A percentile compares a stretch with the other conserved stretches of the same genome.
phyloP scores from a whole-genome alignment of 2,329 filamentous ascomycete genomes.

The Colletotrichum camelliae region DNA sequence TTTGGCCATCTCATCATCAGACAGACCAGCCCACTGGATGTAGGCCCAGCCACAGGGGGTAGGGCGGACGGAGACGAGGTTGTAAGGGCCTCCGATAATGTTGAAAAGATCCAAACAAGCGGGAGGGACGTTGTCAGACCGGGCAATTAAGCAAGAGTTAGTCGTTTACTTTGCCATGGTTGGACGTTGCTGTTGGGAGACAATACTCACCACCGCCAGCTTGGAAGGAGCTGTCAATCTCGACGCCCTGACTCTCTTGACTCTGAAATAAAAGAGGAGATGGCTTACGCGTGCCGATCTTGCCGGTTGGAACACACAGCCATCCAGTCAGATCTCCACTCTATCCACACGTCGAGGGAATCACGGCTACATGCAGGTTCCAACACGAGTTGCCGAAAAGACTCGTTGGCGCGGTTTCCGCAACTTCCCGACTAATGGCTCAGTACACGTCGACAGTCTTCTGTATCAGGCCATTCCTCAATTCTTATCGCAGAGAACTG shows the following conservation, averaged over 20 bases:
- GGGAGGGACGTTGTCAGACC: not conserved
- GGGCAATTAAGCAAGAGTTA: not conserved
- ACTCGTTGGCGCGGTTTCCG: not conserved
- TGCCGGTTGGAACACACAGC: not conserved
- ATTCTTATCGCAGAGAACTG: not conserved
- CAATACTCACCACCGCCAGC: not conserved
- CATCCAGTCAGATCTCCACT: not conserved
- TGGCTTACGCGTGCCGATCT: not conserved
- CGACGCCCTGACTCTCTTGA: not conserved
- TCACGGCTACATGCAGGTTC: not conserved
- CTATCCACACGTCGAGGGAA: not conserved
- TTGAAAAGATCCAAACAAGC: not conserved
- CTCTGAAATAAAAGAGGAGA: not conserved
- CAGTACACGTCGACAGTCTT: not conserved
- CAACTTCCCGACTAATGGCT: fast-evolving
- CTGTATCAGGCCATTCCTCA: not conserved
- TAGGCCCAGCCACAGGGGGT: not conserved
- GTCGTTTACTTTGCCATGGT: not conserved
- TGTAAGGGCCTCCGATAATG: not conserved
- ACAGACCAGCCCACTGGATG: not conserved
- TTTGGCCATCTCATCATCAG: not conserved
- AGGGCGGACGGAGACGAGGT: not conserved
- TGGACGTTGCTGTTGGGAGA: not conserved
- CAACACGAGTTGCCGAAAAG: not conserved
- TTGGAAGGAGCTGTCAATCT: not conserved